These are phyloP conservation scores for Hyaloscypha hepaticicola DNA, from an alignment of 495 filamentous ascomycete species.

Conservation along the genomic window DNA sequence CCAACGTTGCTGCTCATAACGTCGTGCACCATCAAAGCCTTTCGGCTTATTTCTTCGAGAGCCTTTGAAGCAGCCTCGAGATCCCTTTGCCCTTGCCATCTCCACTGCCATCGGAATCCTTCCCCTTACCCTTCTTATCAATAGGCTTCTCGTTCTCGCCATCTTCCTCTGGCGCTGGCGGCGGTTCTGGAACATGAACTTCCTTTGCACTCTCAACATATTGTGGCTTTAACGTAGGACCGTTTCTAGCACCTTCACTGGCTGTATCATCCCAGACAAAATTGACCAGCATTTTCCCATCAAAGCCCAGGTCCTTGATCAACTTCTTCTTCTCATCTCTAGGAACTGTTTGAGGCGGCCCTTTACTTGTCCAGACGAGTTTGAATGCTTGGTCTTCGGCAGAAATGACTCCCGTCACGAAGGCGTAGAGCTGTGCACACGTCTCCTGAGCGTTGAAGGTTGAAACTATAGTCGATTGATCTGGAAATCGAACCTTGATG, in stretches of 20 bases:
- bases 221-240: conserved; percentile 59
- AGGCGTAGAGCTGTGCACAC: conserved; percentile 62
- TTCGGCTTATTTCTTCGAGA: conserved; percentile 51
- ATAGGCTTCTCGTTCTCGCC: conserved; percentile 28
- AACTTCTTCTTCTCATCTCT: conserved; percentile 52
- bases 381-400: conserved; percentile 48
- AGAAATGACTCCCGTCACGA: conserved; percentile 55
- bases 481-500: conserved; percentile 84
- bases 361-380: conserved; percentile 36
- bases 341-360: conserved; percentile 34
- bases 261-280: conserved; percentile 70
- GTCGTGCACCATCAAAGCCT: background rate
- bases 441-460: conserved; percentile 63
- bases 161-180: conserved; percentile 44
- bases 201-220: conserved; percentile 65
- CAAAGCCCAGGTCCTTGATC: conserved; percentile 69
- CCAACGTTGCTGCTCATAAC: background rate
- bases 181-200: conserved; percentile 49
- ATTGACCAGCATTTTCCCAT: conserved; percentile 68
- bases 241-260: conserved; percentile 44
- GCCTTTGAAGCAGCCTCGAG: conserved; percentile 69
- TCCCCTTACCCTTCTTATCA: conserved; percentile 34
- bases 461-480: conserved; percentile 69
- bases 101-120: conserved; percentile 24
- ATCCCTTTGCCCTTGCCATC: conserved; percentile 48